Conservation (phyloP, 257 asterid genomes). For the Jaltomata sinuosa region DNA sequence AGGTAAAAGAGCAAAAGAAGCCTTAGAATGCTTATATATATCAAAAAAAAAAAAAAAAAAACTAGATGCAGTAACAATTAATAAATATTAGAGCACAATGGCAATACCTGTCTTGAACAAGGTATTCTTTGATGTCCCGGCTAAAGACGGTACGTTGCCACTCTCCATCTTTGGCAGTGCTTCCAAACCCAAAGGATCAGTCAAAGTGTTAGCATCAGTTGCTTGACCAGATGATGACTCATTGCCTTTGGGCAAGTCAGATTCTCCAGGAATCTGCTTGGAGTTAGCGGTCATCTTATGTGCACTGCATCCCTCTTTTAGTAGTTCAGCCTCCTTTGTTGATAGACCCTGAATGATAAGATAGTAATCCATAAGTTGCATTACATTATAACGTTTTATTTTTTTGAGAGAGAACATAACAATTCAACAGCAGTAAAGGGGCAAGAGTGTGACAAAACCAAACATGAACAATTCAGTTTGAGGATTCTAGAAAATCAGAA, state of each 20-base stretch:
- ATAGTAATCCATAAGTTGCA: constrained; percentile 5
- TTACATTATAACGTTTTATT: background rate
- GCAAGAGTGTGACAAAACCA: background rate
- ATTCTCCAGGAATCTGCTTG: constrained; percentile 39
- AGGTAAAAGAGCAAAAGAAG: constrained; percentile 1
- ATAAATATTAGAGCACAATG: background rate
- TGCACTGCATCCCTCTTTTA: constrained; percentile 39
- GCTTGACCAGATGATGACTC: constrained; percentile 45
- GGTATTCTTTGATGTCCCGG: constrained; percentile 38
- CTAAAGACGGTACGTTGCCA: constrained; percentile 30
- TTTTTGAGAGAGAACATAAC: background rate
- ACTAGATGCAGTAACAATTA: background rate
- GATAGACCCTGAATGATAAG: constrained; percentile 47
- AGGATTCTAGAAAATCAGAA: background rate
- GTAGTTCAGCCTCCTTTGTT: constrained; percentile 55
- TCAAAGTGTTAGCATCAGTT: constrained; percentile 22
- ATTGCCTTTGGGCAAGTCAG: constrained; percentile 41
- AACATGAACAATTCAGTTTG: background rate
- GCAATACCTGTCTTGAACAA: constrained; percentile 37
- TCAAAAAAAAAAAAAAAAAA: background rate
- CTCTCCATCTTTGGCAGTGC: constrained; percentile 39
- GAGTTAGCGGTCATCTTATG: constrained; percentile 35
- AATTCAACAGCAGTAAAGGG: background rate
- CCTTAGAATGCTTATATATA: background rate
- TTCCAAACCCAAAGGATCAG: constrained; percentile 30